A percentile compares a stretch with the other conserved stretches of the same genome.
These are phyloP conservation scores for Aureobasidium pullulans DNA, from an alignment of 2,329 filamentous ascomycete species.

Conservation along the genomic window DNA sequence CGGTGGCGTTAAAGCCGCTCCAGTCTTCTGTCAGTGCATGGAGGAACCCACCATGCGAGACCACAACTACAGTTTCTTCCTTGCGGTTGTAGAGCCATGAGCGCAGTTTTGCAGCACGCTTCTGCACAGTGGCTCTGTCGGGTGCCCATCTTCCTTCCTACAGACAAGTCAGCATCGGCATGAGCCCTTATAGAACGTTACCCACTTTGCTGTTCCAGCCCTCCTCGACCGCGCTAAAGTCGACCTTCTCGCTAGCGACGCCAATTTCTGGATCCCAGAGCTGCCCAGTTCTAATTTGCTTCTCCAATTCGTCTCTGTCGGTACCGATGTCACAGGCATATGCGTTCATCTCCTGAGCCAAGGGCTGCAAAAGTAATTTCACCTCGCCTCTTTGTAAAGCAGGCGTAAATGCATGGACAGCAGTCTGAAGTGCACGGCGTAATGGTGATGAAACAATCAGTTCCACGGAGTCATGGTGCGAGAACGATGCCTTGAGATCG, in stretches of 20 bases:
- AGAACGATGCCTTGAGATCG: constrained; percentile 54
- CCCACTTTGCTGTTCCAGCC: constrained; percentile 60
- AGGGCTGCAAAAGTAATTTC: constrained; percentile 60
- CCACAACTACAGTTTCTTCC: constrained; percentile 64
- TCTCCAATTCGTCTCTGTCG: not conserved
- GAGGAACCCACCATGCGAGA: constrained; percentile 75
- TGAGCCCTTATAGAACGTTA: too few relatives aligned
- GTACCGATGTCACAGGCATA: constrained; percentile 71
- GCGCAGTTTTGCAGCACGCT: constrained; percentile 56
- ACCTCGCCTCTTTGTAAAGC: constrained; percentile 41
- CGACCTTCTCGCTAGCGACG: constrained; percentile 55
- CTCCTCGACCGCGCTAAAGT: constrained; percentile 50
- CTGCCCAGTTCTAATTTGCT: constrained; percentile 21
- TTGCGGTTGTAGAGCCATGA: constrained; percentile 45
- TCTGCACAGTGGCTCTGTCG: constrained; percentile 46
- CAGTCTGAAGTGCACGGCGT: constrained; percentile 72
- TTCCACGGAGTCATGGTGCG: constrained; percentile 51
- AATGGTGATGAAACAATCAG: constrained; percentile 72
- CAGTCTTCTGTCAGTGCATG: constrained; percentile 83
- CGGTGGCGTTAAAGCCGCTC: constrained; percentile 41
- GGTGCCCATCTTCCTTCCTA: constrained; percentile 38
- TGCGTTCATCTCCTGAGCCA: constrained; percentile 70
- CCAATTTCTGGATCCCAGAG: constrained; percentile 50
- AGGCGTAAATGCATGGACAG: constrained; percentile 59
- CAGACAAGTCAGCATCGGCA: not conserved